Conservation (phyloP, 2,329 filamentous ascomycete genomes). For the Mycosphaerella sp. region DNA sequence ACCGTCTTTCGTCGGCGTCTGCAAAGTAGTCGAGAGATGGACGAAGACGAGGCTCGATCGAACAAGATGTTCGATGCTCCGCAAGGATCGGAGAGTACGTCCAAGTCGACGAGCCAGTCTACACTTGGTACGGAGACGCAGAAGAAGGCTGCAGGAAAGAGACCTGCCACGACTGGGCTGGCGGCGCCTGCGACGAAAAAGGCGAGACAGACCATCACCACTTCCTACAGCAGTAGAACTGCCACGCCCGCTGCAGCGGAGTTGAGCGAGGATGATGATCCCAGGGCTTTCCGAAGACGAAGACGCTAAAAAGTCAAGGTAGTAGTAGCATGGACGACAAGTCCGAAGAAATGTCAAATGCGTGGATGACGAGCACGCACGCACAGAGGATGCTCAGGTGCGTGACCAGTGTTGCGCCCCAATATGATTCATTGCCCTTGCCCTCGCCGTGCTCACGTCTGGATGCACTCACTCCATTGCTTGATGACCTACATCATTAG, state of each 20-base stretch:
- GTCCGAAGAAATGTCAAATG: too few relatives aligned
- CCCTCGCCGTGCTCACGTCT: too few relatives aligned
- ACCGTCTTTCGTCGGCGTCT: constrained; percentile 29
- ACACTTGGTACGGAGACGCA: constrained; percentile 22
- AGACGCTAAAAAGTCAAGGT: constrained; percentile 19
- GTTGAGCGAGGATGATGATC: constrained; percentile 42
- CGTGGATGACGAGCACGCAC: too few relatives aligned
- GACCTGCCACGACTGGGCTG: constrained; percentile 20
- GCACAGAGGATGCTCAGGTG: too few relatives aligned
- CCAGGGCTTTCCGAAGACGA: constrained; percentile 48
- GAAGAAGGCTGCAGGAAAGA: constrained; percentile 27
- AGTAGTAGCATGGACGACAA: background rate
- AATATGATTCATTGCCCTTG: too few relatives aligned
- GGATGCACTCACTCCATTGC: too few relatives aligned
- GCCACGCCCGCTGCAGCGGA: background rate
- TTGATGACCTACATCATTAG: too few relatives aligned
- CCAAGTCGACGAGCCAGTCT: constrained; percentile 16
- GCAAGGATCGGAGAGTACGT: background rate
- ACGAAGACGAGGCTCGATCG: constrained; percentile 21
- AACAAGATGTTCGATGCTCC: constrained; percentile 12
- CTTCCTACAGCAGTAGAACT: background rate
- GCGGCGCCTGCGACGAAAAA: constrained; percentile 28
- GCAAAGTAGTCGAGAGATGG: constrained; percentile 25
- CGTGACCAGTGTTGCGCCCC: too few relatives aligned
- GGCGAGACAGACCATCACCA: constrained; percentile 25